Base-by-base conservation (phyloP, 1,284 basidiomycete species). In the Ustilago cynodontis region DNA sequence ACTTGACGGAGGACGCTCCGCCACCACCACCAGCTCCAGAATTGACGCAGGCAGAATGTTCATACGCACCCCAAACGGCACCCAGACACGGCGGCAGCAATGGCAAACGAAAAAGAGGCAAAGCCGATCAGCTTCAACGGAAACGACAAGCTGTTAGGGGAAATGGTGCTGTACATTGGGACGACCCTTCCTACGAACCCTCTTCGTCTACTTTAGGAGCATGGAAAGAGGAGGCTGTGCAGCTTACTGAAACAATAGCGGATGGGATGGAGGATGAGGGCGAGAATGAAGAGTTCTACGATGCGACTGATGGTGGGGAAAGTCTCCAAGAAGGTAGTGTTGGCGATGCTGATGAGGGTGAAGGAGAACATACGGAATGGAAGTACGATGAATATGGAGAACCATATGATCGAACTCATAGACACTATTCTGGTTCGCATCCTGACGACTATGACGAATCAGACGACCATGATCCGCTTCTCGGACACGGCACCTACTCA, bases 301-400 rank as follows among this genome's bases (percentile, higher is more conserved):
- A 33, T 10, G 60, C 47, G 8, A 50, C 41, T 5, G 37, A 33
- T 13, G 66, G 37, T 11, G 26, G 1, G 16, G 10, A 20, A 22
- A 39, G 41, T 8, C 8, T 18, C 24, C n/a, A 37, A 5, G 16
- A 5, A 35, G 16, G 31, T 2, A 6, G 18, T 10, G 35, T 14
- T 16, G 29, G 45, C 1, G 41, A 37, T n/a, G 37, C 1, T 2
- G 51, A 28, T 7, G 43, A 11, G n/a, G 31, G 4, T 11, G 60
- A 54, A 11, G 45, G 26, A 18, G 2, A 6, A 26, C 63, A 60
- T 37, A 58, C 37, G 0, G 24, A 20, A 2, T 75, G 67, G 72
- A 70, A 75, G 53, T 71, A 75, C 20, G 67, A 70, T 20, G 72
- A 75, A 39, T 35, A 51, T 22, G 66, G 59, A 6, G 37, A 69